These are phyloP conservation scores for Nicotiana benthamiana DNA, from an alignment of 257 asterid genomes.

Conservation along the genomic window DNA sequence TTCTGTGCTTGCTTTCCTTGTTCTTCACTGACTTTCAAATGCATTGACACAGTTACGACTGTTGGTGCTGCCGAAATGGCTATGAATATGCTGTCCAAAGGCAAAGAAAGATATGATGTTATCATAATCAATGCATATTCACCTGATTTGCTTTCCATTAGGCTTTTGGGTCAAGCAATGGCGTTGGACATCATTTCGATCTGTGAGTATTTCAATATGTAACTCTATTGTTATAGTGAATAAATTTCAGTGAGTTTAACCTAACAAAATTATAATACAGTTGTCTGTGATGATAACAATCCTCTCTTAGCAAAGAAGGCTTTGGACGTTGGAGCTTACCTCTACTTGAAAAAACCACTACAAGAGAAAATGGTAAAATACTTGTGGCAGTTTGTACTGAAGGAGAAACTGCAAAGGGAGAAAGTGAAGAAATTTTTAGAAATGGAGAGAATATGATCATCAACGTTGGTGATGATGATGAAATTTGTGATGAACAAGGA, in stretches of 20 bases:
- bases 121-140: not conserved
- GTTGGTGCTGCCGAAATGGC: not conserved
- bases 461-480: too few species aligned
- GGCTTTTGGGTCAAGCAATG: not conserved
- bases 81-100: not conserved
- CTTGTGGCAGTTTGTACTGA: too few species aligned
- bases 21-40: not conserved
- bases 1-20: not conserved
- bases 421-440: too few species aligned
- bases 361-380: too few species aligned
- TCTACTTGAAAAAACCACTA: too few species aligned
- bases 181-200: not conserved
- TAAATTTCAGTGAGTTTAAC: too few species aligned
- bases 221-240: too few species aligned
- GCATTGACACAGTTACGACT: not conserved
- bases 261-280: not conserved
- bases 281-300: not conserved
- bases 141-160: slow-evolving; percentile 4
- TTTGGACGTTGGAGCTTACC: too few species aligned
- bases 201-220: slow-evolving; percentile 1
- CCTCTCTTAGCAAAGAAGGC: not conserved
- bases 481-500: too few species aligned
- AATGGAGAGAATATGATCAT: too few species aligned
- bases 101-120: too few species aligned
- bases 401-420: too few species aligned